Evolutionary conservation across 495 filamentous ascomycete genomes (phyloP).

Genomic region (Neohortaea acidophila): DNA sequence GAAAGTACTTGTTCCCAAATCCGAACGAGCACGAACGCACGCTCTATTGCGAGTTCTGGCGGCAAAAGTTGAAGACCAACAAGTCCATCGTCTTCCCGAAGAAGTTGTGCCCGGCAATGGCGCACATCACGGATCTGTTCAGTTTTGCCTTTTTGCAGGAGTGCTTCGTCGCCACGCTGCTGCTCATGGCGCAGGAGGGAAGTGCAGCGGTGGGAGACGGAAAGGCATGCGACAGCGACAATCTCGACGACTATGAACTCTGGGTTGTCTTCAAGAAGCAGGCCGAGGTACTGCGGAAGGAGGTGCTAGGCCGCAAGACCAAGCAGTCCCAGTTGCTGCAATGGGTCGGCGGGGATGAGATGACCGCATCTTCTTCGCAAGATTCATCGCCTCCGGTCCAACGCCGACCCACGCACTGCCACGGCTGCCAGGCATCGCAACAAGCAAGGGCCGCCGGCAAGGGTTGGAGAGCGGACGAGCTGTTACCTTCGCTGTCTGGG

Average conservation of each 20-base stretch:
- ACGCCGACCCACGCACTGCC: too few relatives aligned
- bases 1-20: constrained; percentile 27
- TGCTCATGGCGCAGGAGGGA: constrained; percentile 12
- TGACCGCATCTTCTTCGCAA: not conserved
- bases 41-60: constrained; percentile 26
- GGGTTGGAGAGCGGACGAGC: too few relatives aligned
- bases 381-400: too few relatives aligned
- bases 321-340: not conserved
- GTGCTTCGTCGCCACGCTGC: constrained; percentile 19
- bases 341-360: not conserved
- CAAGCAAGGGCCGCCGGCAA: too few relatives aligned
- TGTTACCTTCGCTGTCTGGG: too few relatives aligned
- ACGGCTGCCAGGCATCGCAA: too few relatives aligned
- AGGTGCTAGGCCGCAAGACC: constrained; percentile 14
- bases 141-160: constrained; percentile 21
- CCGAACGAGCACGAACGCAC: constrained; percentile 22
- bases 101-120: constrained; percentile 15
- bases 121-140: constrained; percentile 15
- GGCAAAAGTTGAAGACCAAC: constrained; percentile 17
- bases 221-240: constrained; percentile 5
- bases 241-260: constrained; percentile 22
- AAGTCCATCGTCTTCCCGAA: constrained; percentile 14
- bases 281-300: constrained; percentile 20
- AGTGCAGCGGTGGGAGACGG: not conserved
- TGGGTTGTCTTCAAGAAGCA: constrained; percentile 26